Evolutionary conservation across 257 asterid species (phyloP).

Genomic region (Jacaranda copaia): DNA sequence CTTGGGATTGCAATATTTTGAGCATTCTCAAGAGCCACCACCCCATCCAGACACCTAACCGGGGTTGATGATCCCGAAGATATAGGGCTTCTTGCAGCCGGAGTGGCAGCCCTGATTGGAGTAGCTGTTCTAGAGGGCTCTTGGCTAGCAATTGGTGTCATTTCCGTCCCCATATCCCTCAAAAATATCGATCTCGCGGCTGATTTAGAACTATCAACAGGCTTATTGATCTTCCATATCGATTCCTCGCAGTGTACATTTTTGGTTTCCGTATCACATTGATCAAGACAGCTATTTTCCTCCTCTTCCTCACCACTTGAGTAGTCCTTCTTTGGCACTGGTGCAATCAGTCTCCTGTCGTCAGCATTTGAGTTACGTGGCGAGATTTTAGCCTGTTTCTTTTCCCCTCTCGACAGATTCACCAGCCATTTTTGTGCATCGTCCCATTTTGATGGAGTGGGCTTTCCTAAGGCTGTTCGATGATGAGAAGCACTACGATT

Average conservation of each 20-base stretch:
- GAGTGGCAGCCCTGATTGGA: slow-evolving; percentile 73
- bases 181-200: slow-evolving; percentile 70
- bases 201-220: slow-evolving; percentile 50
- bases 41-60: slow-evolving; percentile 50
- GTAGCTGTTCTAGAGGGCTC: slow-evolving; percentile 95
- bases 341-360: slow-evolving; percentile 76
- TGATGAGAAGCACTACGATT: slow-evolving; percentile 63
- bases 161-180: slow-evolving; percentile 98
- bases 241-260: slow-evolving; percentile 77
- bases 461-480: slow-evolving; percentile 72
- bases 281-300: slow-evolving; percentile 31
- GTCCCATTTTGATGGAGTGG: slow-evolving; percentile 97
- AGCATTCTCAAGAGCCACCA: slow-evolving; percentile 31
- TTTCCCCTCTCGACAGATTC: slow-evolving; percentile 77
- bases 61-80: slow-evolving; percentile 73
- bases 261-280: slow-evolving; percentile 64
- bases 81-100: slow-evolving; percentile 65
- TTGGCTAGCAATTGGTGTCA: slow-evolving; percentile 93
- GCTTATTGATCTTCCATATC: slow-evolving; percentile 70
- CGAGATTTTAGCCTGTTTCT: slow-evolving; percentile 57
- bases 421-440: slow-evolving; percentile 99
- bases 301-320: slow-evolving; percentile 61
- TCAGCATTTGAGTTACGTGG: slow-evolving; percentile 96
- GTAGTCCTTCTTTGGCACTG: slow-evolving; percentile 63
- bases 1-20: slow-evolving; percentile 39